phyloP scores from a whole-genome alignment of 164 flowering plant species.

The Sextonia rubra region DNA sequence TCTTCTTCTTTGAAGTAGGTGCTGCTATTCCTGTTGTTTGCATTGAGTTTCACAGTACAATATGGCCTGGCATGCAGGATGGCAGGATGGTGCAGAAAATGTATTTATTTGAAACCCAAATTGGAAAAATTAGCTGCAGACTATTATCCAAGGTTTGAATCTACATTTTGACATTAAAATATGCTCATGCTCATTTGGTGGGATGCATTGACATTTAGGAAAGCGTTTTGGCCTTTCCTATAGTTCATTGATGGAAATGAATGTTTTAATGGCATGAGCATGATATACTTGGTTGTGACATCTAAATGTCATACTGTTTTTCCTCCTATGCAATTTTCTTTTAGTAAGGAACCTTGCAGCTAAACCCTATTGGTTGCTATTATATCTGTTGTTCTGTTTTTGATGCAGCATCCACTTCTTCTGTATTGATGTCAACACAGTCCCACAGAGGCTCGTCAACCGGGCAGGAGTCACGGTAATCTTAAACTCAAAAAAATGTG shows the following conservation, averaged over 20 bases:
- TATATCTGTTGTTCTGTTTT: not conserved
- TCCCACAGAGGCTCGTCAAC: conserved; percentile 72
- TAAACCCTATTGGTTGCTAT: not conserved
- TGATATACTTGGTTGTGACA: not conserved
- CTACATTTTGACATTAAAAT: not conserved
- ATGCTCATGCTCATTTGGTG: not conserved
- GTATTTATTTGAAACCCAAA: conserved; percentile 86
- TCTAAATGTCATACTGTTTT: not conserved
- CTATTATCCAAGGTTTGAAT: conserved; percentile 63
- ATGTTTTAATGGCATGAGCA: not conserved
- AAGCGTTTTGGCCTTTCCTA: not conserved
- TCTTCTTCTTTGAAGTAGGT: not conserved
- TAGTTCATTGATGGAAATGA: not conserved
- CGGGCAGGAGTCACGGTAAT: conserved; percentile 85
- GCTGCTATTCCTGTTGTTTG: conserved; percentile 1
- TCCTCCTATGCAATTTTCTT: not conserved
- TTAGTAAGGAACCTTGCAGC: not conserved
- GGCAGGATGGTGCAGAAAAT: conserved; percentile 94
- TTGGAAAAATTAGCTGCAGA: conserved; percentile 81
- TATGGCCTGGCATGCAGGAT: conserved; percentile 51
- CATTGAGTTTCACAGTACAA: conserved; percentile 5
- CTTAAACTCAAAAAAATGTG: conserved; percentile 2
- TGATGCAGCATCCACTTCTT: conserved; percentile 65
- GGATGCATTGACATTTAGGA: not conserved
- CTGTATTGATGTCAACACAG: conserved; percentile 68